Conservation (phyloP, 495 filamentous ascomycete genomes). For the Friedmanniomyces endolithicus region DNA sequence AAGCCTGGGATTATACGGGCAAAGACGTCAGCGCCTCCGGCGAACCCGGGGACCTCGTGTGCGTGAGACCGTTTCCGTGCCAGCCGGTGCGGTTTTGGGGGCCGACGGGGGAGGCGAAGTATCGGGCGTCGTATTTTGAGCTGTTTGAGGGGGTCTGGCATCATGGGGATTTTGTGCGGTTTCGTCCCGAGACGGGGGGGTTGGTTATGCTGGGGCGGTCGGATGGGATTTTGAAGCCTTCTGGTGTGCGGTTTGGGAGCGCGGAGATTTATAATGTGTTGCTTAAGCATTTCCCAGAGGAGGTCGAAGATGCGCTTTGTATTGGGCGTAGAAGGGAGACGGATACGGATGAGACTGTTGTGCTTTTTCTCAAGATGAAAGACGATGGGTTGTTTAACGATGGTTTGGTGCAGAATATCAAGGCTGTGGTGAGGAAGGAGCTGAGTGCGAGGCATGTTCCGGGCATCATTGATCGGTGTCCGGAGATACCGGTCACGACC, state of each 20-base stretch:
- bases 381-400: constrained; percentile 37
- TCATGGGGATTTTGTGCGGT: constrained; percentile 83
- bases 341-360: constrained; percentile 73
- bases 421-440: constrained; percentile 52
- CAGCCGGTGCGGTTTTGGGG: constrained; percentile 88
- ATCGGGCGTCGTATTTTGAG: constrained; percentile 77
- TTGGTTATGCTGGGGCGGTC: constrained; percentile 71
- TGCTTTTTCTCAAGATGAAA: constrained; percentile 70
- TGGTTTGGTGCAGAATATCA: constrained; percentile 47
- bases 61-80: constrained; percentile 73
- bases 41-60: constrained; percentile 82
- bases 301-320: constrained; percentile 74
- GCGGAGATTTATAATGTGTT: constrained; percentile 91
- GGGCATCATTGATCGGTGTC: constrained; percentile 61
- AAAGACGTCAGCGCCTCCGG: constrained; percentile 42
- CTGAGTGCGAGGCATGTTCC: constrained; percentile 80
- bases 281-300: constrained; percentile 60
- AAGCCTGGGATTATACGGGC: constrained; percentile 55
- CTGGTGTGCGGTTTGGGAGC: constrained; percentile 64
- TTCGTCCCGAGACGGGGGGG: constrained; percentile 62
- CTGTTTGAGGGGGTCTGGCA: constrained; percentile 73
- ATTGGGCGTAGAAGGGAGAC: constrained; percentile 60
- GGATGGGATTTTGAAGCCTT: constrained; percentile 68
- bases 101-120: constrained; percentile 53
- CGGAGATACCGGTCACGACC: constrained; percentile 73